Evolutionary conservation across 352 stramenopile genomes (phyloP), one percentile per base, ranked within the genome.

Genomic region (Pythium apleroticum): DNA sequence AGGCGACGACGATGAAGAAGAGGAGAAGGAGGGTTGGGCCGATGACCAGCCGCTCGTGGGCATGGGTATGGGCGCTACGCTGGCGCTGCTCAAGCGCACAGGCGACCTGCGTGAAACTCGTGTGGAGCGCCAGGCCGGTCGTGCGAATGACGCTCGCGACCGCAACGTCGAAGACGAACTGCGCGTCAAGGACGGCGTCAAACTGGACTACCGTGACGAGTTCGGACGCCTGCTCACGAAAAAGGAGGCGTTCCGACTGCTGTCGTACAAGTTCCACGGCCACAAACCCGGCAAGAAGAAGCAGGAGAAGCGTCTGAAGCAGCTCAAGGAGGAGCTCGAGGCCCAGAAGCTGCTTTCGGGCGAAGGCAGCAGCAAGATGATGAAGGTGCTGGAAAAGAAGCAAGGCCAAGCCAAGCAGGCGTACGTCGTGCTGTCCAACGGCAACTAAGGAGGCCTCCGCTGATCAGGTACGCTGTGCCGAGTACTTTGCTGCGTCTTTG

Each of bases 221-320:
- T 95, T 98, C 74, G 97, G 97, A 6, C 91, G 95, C 4, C 71
- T 99, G 41, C 77, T 99, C 11, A 99, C 97, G 8, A 91, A 97
- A 49, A 99, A 99, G 71, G 97, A 99, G 74, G 97, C 97, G 0
- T 99, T 98, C 84, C 93, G 97, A 30, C 81, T 99, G 70, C 77
- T 99, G 30, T 98, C 92, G 74, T 99, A 99, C 83, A 97, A 98
- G 68, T 99, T 99, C 78, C 97, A 99, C 74, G 97, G 97, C 25
- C 95, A 99, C 67, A 95, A 94, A 7, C 97, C 94, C 6, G 93
- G 90, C 8, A 98, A 99, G 77, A 99, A 98, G 74, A 99, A 99
- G 68, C 90, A 98, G 67, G 97, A 99, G 69, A 98, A 99, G 71
- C 83, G 91, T 2, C 63, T 96, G 33, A 93, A 91, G 54, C 73